Conservation (phyloP, 2,329 filamentous ascomycete species). For the Xylariales sp. region DNA sequence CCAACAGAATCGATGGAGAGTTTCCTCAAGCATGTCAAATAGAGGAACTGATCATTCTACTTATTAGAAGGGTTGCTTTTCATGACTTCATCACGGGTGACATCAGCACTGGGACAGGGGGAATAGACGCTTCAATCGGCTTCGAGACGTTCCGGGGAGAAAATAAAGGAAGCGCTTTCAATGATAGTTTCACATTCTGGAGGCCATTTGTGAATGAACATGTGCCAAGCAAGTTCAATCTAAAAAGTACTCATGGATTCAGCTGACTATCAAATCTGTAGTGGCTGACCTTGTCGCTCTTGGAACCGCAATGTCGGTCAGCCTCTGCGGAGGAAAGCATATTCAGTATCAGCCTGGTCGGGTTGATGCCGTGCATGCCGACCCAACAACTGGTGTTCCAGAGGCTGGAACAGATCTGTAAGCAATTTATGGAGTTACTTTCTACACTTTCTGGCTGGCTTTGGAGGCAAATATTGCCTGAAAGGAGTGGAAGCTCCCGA, state of each 20-base stretch:
- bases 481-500: no score
- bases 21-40: no score
- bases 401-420: conserved; percentile 19
- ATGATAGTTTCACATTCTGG: conserved; percentile 19
- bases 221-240: conserved; percentile 19
- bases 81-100: conserved; percentile 25
- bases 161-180: conserved; percentile 23
- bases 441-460: no score
- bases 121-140: conserved; percentile 25
- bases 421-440: no score
- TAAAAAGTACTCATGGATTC: not conserved
- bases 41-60: no score
- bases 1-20: no score
- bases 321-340: conserved; percentile 20
- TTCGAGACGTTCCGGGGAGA: conserved; percentile 24
- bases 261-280: conserved; percentile 4
- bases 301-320: conserved; percentile 24
- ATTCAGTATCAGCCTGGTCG: conserved; percentile 24
- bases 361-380: conserved; percentile 21
- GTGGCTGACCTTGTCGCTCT: conserved; percentile 26
- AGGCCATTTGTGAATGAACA: conserved; percentile 24
- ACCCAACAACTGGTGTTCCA: conserved; percentile 23
- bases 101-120: conserved; percentile 20
- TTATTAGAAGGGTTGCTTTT: conserved; percentile 22
- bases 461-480: no score